Evolutionary conservation across 805 yeast species (phyloP).

Genomic region (Tetrapisispora nanseiensis): DNA sequence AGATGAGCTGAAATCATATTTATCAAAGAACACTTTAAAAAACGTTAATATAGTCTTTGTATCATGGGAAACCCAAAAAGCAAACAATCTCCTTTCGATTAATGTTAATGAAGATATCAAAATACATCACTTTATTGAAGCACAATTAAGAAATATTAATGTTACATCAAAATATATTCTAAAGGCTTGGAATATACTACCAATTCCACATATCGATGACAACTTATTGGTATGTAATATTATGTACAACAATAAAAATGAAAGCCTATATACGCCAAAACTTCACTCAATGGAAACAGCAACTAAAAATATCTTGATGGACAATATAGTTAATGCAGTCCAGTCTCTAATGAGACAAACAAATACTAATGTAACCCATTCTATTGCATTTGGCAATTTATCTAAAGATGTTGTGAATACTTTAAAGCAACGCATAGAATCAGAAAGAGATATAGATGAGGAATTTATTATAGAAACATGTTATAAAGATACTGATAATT

Average conservation of each 20-base stretch:
- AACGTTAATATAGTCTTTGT: constrained; percentile 9
- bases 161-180: constrained; percentile 5
- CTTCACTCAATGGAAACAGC: constrained; percentile 15
- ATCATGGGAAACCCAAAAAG: constrained; percentile 12
- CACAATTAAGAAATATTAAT: constrained; percentile 10
- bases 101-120: background rate
- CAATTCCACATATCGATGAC: constrained; percentile 22
- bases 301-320: constrained; percentile 19
- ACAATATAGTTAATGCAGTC: constrained; percentile 22
- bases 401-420: constrained; percentile 14
- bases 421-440: constrained; percentile 12
- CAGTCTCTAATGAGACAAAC: constrained; percentile 16
- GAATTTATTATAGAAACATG: constrained; percentile 20
- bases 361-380: constrained; percentile 18
- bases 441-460: constrained; percentile 9
- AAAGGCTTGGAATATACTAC: constrained; percentile 18
- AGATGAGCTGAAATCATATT: constrained; percentile 2
- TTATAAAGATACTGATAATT: constrained; percentile 31
- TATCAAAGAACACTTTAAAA: background rate
- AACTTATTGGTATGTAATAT: constrained; percentile 17
- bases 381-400: constrained; percentile 19
- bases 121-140: constrained; percentile 16
- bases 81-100: constrained; percentile 6
- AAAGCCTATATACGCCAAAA: constrained; percentile 20
- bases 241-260: constrained; percentile 18